Conservation (phyloP, 345 rosid species). For the Leavenworthia alabamica region DNA sequence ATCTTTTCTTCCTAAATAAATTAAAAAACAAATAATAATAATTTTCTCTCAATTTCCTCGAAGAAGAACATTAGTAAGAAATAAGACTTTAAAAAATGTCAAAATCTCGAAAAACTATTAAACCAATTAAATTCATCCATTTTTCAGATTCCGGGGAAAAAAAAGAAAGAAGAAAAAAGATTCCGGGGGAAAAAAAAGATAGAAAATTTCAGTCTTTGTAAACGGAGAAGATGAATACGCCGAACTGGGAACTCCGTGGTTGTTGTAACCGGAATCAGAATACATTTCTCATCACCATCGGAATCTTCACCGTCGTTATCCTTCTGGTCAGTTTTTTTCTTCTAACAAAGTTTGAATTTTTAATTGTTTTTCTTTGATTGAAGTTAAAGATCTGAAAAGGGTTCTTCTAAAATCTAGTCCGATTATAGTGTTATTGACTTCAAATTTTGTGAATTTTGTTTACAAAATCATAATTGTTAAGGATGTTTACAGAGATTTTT, state of each 20-base stretch:
- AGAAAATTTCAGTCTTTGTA: not conserved
- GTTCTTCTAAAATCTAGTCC: not conserved
- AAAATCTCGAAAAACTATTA: not conserved
- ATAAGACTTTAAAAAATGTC: conserved; percentile 9
- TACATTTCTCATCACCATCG: conserved; percentile 54
- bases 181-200: not conserved
- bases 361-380: not conserved
- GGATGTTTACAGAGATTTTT: not conserved
- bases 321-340: conserved; percentile 48
- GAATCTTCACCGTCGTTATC: conserved; percentile 78
- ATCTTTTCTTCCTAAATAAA: not conserved
- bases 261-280: conserved; percentile 77
- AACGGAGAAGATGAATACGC: conserved; percentile 34
- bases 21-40: not conserved
- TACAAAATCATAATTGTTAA: not conserved
- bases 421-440: conserved; percentile 10
- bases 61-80: conserved; percentile 3
- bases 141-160: conserved; percentile 10
- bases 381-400: conserved; percentile 1
- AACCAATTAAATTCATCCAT: conserved; percentile 28
- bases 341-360: conserved; percentile 4
- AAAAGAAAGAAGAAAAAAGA: not conserved
- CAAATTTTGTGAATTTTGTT: not conserved
- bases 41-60: conserved; percentile 17
- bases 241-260: conserved; percentile 78